Conservation (phyloP, 176 grass and related monocot species). For the Aegilops longissima region DNA sequence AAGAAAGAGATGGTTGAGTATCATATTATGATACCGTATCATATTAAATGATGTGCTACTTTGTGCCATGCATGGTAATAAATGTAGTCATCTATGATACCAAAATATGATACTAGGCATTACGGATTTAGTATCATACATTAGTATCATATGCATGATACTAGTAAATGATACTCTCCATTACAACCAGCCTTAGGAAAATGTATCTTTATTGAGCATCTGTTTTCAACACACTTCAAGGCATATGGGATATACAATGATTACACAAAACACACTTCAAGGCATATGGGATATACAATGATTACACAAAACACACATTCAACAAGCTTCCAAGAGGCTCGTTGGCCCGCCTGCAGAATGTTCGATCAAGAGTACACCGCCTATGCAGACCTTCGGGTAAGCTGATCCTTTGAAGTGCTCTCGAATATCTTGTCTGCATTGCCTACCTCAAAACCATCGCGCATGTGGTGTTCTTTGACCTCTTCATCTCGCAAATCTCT, state of each 20-base stretch:
- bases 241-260: slow-evolving; percentile 4
- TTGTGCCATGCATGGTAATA: too few relatives aligned
- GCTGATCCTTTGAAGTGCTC: slow-evolving; percentile 93
- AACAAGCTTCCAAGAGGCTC: slow-evolving; percentile 22
- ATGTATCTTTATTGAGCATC: slow-evolving; percentile 32
- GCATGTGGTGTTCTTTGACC: slow-evolving; percentile 90
- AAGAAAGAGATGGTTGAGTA: too few relatives aligned
- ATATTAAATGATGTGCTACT: too few relatives aligned
- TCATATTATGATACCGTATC: too few relatives aligned
- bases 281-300: not conserved
- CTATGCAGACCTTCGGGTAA: slow-evolving; percentile 64
- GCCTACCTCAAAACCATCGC: slow-evolving; percentile 93
- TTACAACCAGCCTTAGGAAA: too few relatives aligned
- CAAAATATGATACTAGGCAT: too few relatives aligned
- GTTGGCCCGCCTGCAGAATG: not conserved
- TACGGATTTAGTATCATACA: too few relatives aligned
- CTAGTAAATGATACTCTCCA: too few relatives aligned
- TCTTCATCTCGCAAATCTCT: slow-evolving; percentile 65
- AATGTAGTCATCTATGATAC: too few relatives aligned
- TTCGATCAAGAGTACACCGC: slow-evolving; percentile 8
- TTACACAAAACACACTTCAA: slow-evolving; percentile 22
- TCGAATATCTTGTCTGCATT: slow-evolving; percentile 99
- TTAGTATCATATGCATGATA: too few relatives aligned
- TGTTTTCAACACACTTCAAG: not conserved
- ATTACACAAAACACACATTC: slow-evolving; percentile 18